Conservation (phyloP, 768 basidiomycete genomes). For the Fistulinella prunicolor region DNA sequence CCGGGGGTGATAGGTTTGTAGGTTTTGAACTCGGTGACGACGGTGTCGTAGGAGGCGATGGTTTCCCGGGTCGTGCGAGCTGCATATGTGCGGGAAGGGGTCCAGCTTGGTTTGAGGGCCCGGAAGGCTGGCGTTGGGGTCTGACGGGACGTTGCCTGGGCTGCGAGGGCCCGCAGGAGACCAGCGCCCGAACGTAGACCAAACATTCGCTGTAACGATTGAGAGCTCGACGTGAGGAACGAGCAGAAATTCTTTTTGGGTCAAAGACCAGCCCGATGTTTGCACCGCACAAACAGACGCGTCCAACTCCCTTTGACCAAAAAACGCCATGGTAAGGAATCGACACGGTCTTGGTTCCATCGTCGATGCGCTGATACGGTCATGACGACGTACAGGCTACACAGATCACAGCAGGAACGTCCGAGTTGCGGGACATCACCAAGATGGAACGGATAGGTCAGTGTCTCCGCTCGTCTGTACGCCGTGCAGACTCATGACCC, state of each 20-base stretch:
- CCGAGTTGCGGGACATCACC: conserved; percentile 81
- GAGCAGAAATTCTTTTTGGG: conserved; percentile 3
- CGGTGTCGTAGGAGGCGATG: conserved; percentile 37
- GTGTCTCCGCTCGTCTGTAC: conserved; percentile 3
- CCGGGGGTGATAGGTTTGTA: conserved; percentile 88
- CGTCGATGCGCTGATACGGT: conserved; percentile 2
- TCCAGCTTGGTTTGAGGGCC: conserved; percentile 3
- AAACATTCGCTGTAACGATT: no score
- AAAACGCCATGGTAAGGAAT: no score
- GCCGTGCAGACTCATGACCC: no score
- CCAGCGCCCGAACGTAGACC: background rate
- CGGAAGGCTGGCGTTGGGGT: conserved; percentile 7
- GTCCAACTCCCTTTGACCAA: background rate
- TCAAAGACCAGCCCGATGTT: conserved; percentile 15
- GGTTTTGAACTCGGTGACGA: conserved; percentile 68
- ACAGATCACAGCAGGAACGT: conserved; percentile 73
- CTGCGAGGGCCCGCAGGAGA: conserved; percentile 16
- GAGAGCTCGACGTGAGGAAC: no score
- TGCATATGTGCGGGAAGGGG: conserved; percentile 33
- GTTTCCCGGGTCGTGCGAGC: conserved; percentile 31
- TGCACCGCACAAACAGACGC: background rate
- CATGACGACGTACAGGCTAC: conserved; percentile 44
- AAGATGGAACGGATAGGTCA: conserved; percentile 92
- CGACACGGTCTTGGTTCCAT: background rate
- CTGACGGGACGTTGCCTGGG: conserved; percentile 4